Percentiles rank a stretch among this genome's conserved stretches.
Evolutionary conservation across 331 rosid genomes (phyloP).

Genomic region (Rosa hybrid): DNA sequence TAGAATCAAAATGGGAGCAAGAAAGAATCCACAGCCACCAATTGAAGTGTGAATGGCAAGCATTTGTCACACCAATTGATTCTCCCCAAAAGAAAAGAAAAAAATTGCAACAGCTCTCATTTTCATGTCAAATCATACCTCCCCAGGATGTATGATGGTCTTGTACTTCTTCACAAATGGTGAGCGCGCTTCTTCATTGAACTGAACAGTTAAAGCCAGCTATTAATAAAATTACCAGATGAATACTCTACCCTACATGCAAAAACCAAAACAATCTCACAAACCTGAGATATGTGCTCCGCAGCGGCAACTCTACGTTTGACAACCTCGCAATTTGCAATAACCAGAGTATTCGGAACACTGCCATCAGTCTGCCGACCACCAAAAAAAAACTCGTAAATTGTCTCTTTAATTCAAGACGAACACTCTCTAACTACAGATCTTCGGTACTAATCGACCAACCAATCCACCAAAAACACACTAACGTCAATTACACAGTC

Average conservation of each 20-base stretch:
- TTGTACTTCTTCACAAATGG: conserved; percentile 99
- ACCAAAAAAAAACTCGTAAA: conserved; percentile 4
- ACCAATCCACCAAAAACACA: neutral
- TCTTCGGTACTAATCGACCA: neutral
- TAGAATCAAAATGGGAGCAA: neutral
- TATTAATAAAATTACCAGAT: neutral
- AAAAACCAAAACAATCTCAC: neutral
- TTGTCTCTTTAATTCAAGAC: neutral
- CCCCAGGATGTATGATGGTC: conserved; percentile 99
- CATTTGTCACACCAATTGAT: neutral
- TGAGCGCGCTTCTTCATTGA: conserved; percentile 98
- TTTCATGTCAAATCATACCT: conserved; percentile 49
- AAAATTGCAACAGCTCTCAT: neutral
- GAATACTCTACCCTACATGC: conserved; percentile 12
- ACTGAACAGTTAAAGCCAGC: conserved; percentile 49
- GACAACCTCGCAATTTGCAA: conserved; percentile 97
- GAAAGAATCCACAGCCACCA: neutral
- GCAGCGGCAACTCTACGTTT: conserved; percentile 99
- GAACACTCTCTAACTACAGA: neutral
- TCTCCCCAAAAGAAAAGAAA: neutral
- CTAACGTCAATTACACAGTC: neutral
- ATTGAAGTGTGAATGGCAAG: neutral
- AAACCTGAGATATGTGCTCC: conserved; percentile 94
- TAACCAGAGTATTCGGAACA: conserved; percentile 96
- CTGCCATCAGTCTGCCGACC: conserved; percentile 87